Evolutionary conservation across 1,284 basidiomycete species (phyloP).

Genomic region (Cutaneotrichosporon arboriforme): DNA sequence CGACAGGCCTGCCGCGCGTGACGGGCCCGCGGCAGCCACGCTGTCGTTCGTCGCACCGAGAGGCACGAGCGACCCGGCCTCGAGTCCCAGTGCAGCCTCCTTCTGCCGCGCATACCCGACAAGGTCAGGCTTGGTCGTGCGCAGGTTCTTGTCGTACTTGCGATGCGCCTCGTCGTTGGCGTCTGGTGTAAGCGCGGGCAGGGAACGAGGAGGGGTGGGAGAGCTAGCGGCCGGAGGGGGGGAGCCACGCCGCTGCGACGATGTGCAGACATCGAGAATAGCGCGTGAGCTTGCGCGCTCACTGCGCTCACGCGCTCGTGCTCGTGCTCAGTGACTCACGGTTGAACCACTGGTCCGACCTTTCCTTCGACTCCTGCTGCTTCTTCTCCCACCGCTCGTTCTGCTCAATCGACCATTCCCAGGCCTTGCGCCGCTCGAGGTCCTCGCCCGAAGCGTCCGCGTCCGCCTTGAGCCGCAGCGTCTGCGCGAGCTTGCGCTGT

Average conservation of each 20-base stretch:
- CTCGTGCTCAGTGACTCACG: slow-evolving; percentile 19
- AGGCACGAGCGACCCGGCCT: slow-evolving; percentile 57
- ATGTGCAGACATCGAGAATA: too few relatives aligned
- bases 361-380: slow-evolving; percentile 54
- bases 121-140: slow-evolving; percentile 78
- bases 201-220: neutral
- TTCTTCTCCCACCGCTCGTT: slow-evolving; percentile 93
- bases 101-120: slow-evolving; percentile 79
- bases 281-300: too few relatives aligned
- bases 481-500: slow-evolving; percentile 81
- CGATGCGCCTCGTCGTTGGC: slow-evolving; percentile 80
- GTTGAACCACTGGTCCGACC: slow-evolving; percentile 55
- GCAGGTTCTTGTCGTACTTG: slow-evolving; percentile 85
- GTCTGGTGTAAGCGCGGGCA: slow-evolving; percentile 54
- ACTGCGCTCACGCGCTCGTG: neutral
- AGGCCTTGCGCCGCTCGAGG: slow-evolving; percentile 70
- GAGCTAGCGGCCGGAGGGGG: too few relatives aligned
- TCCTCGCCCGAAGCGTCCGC: slow-evolving; percentile 77
- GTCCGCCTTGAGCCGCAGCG: slow-evolving; percentile 76
- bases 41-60: slow-evolving; percentile 40
- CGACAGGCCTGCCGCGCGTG: slow-evolving; percentile 50
- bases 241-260: too few relatives aligned
- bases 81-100: slow-evolving; percentile 69
- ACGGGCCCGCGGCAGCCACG: slow-evolving; percentile 30
- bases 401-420: slow-evolving; percentile 91